These are phyloP conservation scores for Kwoniella newhampshirensis DNA, from an alignment of 768 basidiomycete species.

Conservation along the genomic window DNA sequence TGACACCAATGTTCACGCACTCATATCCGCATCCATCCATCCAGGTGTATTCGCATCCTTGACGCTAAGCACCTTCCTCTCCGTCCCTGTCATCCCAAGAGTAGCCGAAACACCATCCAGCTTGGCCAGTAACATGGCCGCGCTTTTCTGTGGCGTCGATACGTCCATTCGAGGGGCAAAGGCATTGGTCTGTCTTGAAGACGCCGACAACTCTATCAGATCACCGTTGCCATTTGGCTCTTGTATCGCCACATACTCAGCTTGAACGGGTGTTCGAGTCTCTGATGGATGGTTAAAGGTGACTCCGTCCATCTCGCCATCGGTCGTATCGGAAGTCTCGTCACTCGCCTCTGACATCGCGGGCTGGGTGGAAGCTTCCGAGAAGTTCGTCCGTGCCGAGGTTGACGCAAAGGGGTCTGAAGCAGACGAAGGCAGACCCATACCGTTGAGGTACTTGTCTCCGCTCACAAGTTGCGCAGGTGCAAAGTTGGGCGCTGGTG, in stretches of 20 bases:
- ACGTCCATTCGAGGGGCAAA: constrained; percentile 15
- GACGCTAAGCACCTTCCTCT: constrained; percentile 15
- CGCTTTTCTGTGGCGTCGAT: constrained; percentile 13
- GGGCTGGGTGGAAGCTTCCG: constrained; percentile 12
- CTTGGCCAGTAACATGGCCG: constrained; percentile 18
- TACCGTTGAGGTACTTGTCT: background rate
- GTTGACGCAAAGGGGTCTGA: background rate
- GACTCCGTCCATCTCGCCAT: constrained; percentile 7
- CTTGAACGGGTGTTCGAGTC: background rate
- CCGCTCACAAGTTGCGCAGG: background rate
- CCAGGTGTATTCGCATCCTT: constrained; percentile 16
- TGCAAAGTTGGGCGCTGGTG: background rate
- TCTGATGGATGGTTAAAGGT: constrained; percentile 3
- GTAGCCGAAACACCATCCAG: constrained; percentile 12
- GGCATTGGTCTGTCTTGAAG: constrained; percentile 4
- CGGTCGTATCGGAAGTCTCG: constrained; percentile 1
- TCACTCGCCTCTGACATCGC: constrained; percentile 6
- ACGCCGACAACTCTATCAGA: constrained; percentile 25
- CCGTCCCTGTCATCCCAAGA: background rate
- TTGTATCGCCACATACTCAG: background rate
- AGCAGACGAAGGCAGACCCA: background rate
- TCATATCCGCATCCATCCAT: constrained; percentile 14
- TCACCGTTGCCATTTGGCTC: constrained; percentile 6
- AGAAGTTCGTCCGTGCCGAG: background rate
- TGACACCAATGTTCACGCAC: no score